Evolutionary conservation across 305 asterid species (phyloP).

Genomic region (Fraxinus paxiana): DNA sequence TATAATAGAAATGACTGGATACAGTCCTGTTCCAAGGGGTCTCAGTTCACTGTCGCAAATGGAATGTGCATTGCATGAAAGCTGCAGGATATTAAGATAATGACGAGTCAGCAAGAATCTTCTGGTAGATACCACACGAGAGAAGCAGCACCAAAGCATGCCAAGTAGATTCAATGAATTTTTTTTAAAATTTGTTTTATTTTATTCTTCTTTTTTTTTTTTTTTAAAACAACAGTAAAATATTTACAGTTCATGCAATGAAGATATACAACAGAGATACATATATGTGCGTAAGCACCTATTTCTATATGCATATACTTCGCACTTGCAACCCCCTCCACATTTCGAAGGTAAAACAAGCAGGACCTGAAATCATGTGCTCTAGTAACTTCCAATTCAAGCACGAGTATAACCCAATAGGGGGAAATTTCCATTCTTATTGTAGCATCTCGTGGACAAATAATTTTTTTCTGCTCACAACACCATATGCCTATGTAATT

Average conservation of each 20-base stretch:
- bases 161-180: not conserved
- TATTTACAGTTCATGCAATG: not conserved
- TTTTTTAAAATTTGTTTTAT: not conserved
- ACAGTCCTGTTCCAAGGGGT: slow-evolving; percentile 90
- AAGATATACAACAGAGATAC: not conserved
- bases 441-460: not conserved
- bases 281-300: not conserved
- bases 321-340: not conserved
- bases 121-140: not conserved
- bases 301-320: not conserved
- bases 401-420: not conserved
- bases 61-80: slow-evolving; percentile 98
- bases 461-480: not conserved
- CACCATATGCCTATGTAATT: not conserved
- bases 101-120: not conserved
- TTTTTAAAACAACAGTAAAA: not conserved
- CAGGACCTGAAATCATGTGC: not conserved
- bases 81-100: slow-evolving; percentile 39
- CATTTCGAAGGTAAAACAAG: not conserved
- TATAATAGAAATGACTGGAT: slow-evolving; percentile 73
- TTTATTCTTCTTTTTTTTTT: not conserved
- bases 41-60: slow-evolving; percentile 84
- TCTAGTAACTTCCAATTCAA: not conserved
- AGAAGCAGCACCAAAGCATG: not conserved
- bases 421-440: not conserved